A percentile compares a stretch with the other conserved stretches of the same genome.
Conservation (phyloP, 2,329 filamentous ascomycete genomes). For the Trichoderma brevicompactum region DNA sequence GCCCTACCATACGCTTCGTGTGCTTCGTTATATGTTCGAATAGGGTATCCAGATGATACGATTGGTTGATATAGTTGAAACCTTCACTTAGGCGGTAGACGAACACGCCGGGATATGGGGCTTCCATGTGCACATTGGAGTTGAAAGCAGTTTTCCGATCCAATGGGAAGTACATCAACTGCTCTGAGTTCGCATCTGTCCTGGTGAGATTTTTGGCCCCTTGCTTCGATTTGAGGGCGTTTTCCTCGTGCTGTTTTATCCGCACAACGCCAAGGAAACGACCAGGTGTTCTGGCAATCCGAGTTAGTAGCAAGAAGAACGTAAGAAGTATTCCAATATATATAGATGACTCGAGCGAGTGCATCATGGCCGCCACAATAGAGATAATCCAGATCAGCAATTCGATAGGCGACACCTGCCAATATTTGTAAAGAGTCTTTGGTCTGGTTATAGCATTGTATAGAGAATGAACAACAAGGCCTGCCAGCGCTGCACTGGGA, state of each 20-base stretch:
- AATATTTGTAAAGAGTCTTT: constrained; percentile 76
- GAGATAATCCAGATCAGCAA: constrained; percentile 75
- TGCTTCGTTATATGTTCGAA: constrained; percentile 46
- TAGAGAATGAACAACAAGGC: constrained; percentile 83
- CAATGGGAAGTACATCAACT: constrained; percentile 48
- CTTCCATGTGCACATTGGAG: constrained; percentile 47
- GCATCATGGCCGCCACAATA: constrained; percentile 62
- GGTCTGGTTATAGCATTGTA: constrained; percentile 76
- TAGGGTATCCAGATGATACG: constrained; percentile 51
- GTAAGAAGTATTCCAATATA: constrained; percentile 54
- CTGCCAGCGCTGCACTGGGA: constrained; percentile 70
- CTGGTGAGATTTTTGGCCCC: not conserved
- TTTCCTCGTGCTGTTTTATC: constrained; percentile 30
- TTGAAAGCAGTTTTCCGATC: constrained; percentile 51
- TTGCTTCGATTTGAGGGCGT: not conserved
- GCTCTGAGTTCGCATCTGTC: not conserved
- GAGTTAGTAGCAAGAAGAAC: constrained; percentile 48
- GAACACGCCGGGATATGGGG: constrained; percentile 55
- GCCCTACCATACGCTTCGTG: constrained; percentile 47
- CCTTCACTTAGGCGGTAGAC: constrained; percentile 58
- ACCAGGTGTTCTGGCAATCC: constrained; percentile 53
- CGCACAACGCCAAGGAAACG: constrained; percentile 50
- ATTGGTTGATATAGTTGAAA: constrained; percentile 58
- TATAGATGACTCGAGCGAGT: constrained; percentile 55
- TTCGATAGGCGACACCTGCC: constrained; percentile 75